A percentile compares a stretch with the other conserved stretches of the same genome.
These are phyloP conservation scores for Salix exigua DNA, from an alignment of 345 rosid species.

Conservation along the genomic window DNA sequence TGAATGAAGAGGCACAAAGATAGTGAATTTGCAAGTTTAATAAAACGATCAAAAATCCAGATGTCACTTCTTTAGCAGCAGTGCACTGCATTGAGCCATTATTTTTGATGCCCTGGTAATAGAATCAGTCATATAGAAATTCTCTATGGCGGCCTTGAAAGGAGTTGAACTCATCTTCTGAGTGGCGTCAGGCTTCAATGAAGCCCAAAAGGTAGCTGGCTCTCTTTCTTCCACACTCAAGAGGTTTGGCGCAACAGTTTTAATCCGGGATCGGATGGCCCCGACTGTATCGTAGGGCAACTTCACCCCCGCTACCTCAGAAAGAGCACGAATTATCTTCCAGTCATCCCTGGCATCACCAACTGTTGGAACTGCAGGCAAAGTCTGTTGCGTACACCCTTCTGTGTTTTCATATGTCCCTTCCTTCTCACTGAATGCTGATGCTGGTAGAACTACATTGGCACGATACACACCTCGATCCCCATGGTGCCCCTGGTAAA, in stretches of 20 bases:
- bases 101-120: constrained; percentile 97
- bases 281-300: constrained; percentile 74
- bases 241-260: constrained; percentile 83
- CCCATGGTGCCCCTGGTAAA: constrained; percentile 98
- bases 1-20: constrained; percentile 9
- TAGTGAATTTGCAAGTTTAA: constrained; percentile 26
- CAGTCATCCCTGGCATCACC: constrained; percentile 99
- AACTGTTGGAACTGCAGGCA: constrained; percentile 95
- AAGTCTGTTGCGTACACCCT: constrained; percentile 79
- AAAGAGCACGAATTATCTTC: constrained; percentile 89
- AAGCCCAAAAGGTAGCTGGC: constrained; percentile 60
- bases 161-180: constrained; percentile 48
- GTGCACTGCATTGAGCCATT: constrained; percentile 94
- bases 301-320: constrained; percentile 71
- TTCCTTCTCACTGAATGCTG: constrained; percentile 93
- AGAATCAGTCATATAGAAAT: constrained; percentile 91
- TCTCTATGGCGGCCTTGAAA: constrained; percentile 56
- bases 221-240: constrained; percentile 71
- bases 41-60: constrained; percentile 21
- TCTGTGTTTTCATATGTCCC: constrained; percentile 95
- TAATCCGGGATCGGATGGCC: constrained; percentile 66
- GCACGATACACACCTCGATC: constrained; percentile 84
- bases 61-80: constrained; percentile 67
- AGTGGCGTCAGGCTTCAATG: constrained; percentile 51
- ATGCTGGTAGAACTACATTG: constrained; percentile 82